Base-by-base conservation (phyloP, 2,329 filamentous ascomycete species). In the Aureobasidium subglaciale region DNA sequence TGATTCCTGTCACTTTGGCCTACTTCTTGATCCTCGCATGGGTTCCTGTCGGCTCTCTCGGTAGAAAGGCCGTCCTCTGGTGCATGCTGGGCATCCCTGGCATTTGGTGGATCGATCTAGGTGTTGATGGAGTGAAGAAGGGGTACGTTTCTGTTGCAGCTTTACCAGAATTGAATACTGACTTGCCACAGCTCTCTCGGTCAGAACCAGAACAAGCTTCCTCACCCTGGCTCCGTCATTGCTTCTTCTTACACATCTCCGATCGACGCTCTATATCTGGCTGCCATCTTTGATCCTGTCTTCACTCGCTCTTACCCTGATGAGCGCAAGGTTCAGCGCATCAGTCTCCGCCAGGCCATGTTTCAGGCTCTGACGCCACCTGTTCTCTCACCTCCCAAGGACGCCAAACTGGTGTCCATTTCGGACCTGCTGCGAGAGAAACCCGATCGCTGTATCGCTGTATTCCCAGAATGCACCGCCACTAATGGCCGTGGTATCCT, bases 21-120 rank as follows among this genome's bases (percentile, higher is more conserved):
- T 95, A 95, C 74, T 93, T 97, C 68, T 68, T 88, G 58, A 65
- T 96, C 59, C 79, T 97, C 53, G 64, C 65, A 22, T 88, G 86
- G 79, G 80, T 96, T 13, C 90, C 90, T 0, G 77, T 87, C 9
- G 83, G 83, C 1, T 78, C 79, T 8, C 66, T 84, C 30, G 73
- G 84, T 40, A 90, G 90, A 66, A 97, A 97, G 73, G 83, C 88
- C 11, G 83, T 90, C 46, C 75, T 97, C 53, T 97, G 93, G 92
- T 81, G 84, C 59, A 81, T 97, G 61, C 81, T 99, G 63, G 87
- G 84, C 34, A 87, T 95, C 58, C 90, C 91, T 0, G 92, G 93
- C 25, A 88, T 99, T 57, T 97, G 91, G 90, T 97, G 92, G 92
- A 86, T 96, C 56, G 93, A 99, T 71, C 77, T 99, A n/a, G 92